Evolutionary conservation across 768 basidiomycete genomes (phyloP), one percentile per base, ranked within the genome.

Genomic region (Hydnomerulius pinastri): DNA sequence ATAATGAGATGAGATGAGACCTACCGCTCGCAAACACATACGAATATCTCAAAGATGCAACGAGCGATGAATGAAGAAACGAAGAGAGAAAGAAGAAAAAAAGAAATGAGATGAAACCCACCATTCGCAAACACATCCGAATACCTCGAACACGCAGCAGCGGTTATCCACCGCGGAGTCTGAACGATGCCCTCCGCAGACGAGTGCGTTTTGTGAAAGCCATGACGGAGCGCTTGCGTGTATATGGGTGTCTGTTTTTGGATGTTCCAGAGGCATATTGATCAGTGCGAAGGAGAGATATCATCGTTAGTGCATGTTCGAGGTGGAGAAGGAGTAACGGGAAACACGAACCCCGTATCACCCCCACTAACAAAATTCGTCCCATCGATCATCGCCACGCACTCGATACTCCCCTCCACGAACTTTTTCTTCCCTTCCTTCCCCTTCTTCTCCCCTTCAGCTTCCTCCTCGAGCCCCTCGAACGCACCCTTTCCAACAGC

Each of bases 221-320:
- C 97, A 66, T 99, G 97, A 4, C 92, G 90, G 38, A 98, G 72
- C 6, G 87, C 77, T 50, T 88, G 82, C 0, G 87, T 91, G 69
- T 90, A 97, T 37, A 96, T 73, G 0, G 97, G 92, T 70, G 98
- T 98, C 76, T 98, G 98, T 78, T 93, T 96, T 53, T 81, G 79
- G 8, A 83, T 97, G 25, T 79, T 82, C 94, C 96, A 99, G 4
- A 99, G 78, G 53, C 81, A 90, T 63, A 99, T 85, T n/a, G 94
- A 87, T 0, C 95, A 52, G 54, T 28, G 23, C 23, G 6, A 11
- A 8, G 11, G 32, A 9, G n/a, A n/a, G n/a, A n/a, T n/a, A n/a
- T 24, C 15, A 10, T 60, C 20, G 48, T 47, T 8, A 20, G 36
- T 27, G 47, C 37, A 30, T 6, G 5, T 15, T 20, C 7, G 24